phyloP scores from a whole-genome alignment of 805 yeast genomes.

The Barnettozyma vustinii region DNA sequence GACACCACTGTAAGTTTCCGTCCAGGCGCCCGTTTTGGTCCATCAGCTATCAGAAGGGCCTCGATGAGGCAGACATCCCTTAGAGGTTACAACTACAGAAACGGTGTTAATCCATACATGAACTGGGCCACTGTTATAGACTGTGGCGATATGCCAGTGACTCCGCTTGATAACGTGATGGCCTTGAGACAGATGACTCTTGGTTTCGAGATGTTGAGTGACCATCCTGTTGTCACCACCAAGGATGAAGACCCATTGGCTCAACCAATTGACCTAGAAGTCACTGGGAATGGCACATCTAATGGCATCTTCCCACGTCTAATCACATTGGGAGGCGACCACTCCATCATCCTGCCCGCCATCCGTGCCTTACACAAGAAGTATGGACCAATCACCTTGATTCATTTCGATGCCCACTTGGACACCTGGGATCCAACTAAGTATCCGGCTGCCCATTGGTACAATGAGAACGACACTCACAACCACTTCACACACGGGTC shows the following conservation, averaged over 20 bases:
- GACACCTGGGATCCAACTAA: slow-evolving; percentile 77
- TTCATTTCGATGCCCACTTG: slow-evolving; percentile 82
- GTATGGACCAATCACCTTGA: slow-evolving; percentile 64
- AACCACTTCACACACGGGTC: slow-evolving; percentile 67
- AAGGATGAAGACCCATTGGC: slow-evolving; percentile 5
- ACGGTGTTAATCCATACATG: slow-evolving; percentile 55
- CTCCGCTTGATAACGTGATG: slow-evolving; percentile 61
- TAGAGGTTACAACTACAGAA: slow-evolving; percentile 67
- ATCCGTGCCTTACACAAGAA: slow-evolving; percentile 54
- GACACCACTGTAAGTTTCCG: slow-evolving; percentile 79
- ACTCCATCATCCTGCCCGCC: slow-evolving; percentile 69
- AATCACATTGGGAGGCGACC: slow-evolving; percentile 80
- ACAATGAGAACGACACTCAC: slow-evolving; percentile 36
- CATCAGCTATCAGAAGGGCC: slow-evolving; percentile 61
- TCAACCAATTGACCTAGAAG: slow-evolving; percentile 5
- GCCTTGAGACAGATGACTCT: slow-evolving; percentile 59
- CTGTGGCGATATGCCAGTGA: slow-evolving; percentile 65
- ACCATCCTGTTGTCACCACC: not conserved
- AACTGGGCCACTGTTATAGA: slow-evolving; percentile 50
- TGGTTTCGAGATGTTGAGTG: slow-evolving; percentile 48
- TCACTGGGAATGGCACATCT: slow-evolving; percentile 13
- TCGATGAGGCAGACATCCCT: slow-evolving; percentile 65
- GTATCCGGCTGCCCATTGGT: slow-evolving; percentile 56
- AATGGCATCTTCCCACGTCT: slow-evolving; percentile 46
- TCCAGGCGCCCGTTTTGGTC: slow-evolving; percentile 83